These are phyloP conservation scores for Trypethelium eluteriae DNA, from an alignment of 495 filamentous ascomycete species.

Conservation along the genomic window DNA sequence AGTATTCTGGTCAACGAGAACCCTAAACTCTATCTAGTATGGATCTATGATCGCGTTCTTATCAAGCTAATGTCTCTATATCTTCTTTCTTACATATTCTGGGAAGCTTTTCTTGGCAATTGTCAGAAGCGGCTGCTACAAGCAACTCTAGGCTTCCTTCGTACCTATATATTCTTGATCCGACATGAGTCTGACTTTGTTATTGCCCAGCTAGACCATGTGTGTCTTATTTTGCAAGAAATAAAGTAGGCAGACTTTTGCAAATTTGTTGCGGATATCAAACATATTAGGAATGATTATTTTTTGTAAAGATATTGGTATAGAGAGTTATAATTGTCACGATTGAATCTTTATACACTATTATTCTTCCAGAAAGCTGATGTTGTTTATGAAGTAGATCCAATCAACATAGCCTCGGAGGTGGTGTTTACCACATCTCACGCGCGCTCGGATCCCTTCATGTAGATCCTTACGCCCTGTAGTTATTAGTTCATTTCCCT, in stretches of 20 bases:
- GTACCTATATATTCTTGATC: slow-evolving; percentile 36
- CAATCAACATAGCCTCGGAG: no score
- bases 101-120: slow-evolving; percentile 30
- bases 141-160: slow-evolving; percentile 36
- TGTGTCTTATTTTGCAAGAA: slow-evolving; percentile 27
- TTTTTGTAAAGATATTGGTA: slow-evolving; percentile 37
- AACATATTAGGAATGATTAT: neutral
- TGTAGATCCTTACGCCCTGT: no score
- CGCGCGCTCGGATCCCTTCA: no score
- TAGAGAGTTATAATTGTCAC: slow-evolving; percentile 41
- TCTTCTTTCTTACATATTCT: slow-evolving; percentile 42
- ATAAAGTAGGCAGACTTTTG: slow-evolving; percentile 21
- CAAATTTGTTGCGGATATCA: slow-evolving; percentile 26
- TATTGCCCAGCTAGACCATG: slow-evolving; percentile 31
- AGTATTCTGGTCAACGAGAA: slow-evolving; percentile 43
- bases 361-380: slow-evolving; percentile 3
- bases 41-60: slow-evolving; percentile 43
- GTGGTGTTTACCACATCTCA: no score
- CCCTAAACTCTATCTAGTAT: slow-evolving; percentile 47
- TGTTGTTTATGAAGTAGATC: no score
- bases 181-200: slow-evolving; percentile 32
- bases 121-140: neutral
- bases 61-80: slow-evolving; percentile 50
- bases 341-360: slow-evolving; percentile 34
- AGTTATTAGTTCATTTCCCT: no score